phyloP scores from a whole-genome alignment of 139 green algal genomes.

The Chlorella ohadii region DNA sequence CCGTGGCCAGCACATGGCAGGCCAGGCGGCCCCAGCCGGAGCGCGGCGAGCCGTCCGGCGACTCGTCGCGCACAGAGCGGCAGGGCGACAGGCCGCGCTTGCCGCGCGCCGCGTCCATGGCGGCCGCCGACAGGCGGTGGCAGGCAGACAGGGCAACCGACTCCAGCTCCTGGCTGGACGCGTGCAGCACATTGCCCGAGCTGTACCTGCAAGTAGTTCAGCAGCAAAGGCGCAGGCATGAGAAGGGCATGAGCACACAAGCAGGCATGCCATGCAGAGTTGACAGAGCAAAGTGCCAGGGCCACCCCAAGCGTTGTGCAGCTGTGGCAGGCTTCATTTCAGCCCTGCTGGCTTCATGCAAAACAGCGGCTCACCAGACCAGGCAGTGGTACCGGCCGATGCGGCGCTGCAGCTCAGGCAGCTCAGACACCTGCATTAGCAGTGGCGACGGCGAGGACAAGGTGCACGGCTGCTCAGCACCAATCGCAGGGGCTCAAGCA shows the following conservation, averaged over 20 bases:
- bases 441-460: too few species aligned
- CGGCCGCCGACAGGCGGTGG: conserved; percentile 19
- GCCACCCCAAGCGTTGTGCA: too few species aligned
- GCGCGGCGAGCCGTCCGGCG: neutral
- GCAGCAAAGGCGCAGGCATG: too few species aligned
- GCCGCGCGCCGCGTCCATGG: neutral
- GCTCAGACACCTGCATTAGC: neutral
- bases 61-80: neutral
- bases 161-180: conserved; percentile 40
- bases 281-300: too few species aligned
- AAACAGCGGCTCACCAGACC: neutral
- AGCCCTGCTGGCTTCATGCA: too few species aligned
- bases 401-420: conserved; percentile 1
- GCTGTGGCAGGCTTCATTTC: too few species aligned
- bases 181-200: conserved; percentile 32
- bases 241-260: too few species aligned
- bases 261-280: too few species aligned
- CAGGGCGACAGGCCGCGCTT: neutral
- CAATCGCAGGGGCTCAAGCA: too few species aligned
- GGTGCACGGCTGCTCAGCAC: too few species aligned
- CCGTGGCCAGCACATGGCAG: conserved; percentile 45
- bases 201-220: conserved; percentile 31
- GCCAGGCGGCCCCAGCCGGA: conserved; percentile 4
- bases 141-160: conserved; percentile 35
- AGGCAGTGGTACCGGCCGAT: conserved; percentile 12